phyloP scores from a whole-genome alignment of 805 yeast species.

The Metschnikowia kofuensis region DNA sequence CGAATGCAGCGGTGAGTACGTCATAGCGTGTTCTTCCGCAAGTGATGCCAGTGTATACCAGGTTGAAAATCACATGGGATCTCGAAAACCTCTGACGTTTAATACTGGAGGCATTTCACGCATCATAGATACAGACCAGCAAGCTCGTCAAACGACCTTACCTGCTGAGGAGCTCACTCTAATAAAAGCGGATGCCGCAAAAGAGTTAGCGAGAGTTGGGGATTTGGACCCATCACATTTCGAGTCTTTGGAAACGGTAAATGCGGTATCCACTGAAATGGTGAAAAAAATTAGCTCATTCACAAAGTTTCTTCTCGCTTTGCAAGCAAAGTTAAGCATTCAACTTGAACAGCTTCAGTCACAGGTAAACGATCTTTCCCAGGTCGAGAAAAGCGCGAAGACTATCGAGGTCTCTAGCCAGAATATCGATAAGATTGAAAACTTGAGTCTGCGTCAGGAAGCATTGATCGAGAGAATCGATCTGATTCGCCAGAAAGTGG shows the following conservation, averaged over 20 bases:
- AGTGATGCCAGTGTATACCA: conserved; percentile 16
- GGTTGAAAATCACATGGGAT: conserved; percentile 2
- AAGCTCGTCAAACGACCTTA: conserved; percentile 8
- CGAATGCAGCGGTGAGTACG: conserved; percentile 28
- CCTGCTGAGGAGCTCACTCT: conserved; percentile 17
- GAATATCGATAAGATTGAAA: conserved; percentile 14
- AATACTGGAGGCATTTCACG: neutral
- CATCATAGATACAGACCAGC: neutral
- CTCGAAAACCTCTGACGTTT: neutral
- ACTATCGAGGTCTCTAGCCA: conserved; percentile 7
- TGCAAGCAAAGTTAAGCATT: conserved; percentile 11
- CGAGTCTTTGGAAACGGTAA: conserved; percentile 8
- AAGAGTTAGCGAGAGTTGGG: neutral
- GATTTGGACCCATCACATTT: conserved; percentile 5
- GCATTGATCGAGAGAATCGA: conserved; percentile 20
- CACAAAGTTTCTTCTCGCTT: conserved; percentile 14
- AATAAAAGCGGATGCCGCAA: conserved; percentile 2
- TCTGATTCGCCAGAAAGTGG: conserved; percentile 22
- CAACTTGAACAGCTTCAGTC: conserved; percentile 25
- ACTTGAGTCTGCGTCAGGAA: conserved; percentile 21
- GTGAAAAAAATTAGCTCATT: conserved; percentile 6
- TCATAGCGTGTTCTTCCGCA: conserved; percentile 17
- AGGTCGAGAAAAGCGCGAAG: conserved; percentile 2
- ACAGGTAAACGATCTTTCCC: conserved; percentile 16
- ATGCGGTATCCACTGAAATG: conserved; percentile 4